Evolutionary conservation across 768 basidiomycete genomes (phyloP), one percentile per base, ranked within the genome.

Genomic region (Phaeolepiota aurea): DNA sequence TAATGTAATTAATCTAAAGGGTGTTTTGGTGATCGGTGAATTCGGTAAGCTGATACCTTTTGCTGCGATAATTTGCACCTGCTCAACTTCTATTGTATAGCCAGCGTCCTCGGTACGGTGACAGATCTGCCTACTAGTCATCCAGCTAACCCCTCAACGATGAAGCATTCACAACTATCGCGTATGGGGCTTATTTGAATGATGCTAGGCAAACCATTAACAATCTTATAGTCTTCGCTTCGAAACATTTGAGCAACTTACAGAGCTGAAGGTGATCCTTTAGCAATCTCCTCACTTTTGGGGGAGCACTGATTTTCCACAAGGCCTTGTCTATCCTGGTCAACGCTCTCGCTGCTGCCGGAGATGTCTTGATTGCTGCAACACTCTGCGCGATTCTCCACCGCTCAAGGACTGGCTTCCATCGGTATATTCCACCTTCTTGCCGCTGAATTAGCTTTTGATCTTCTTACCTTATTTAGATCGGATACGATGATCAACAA

Each of bases 401-500:
- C 20, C 52, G 48, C 5, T 71, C 68, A 3, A 62, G 72, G 34
- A 71, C 73, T 31, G 71, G 73, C n/a, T 74, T 73, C 54, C 58
- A 58, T 16, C 63, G 59, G 71, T 65, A 46, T 7, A n/a, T n/a
- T 28, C n/a, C n/a, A n/a, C n/a, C n/a, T n/a, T n/a, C 21, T 19
- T n/a, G n/a, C n/a, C n/a, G n/a, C n/a, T n/a, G n/a, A n/a, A n/a
- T n/a, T n/a, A n/a, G n/a, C n/a, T n/a, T n/a, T n/a, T n/a, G n/a
- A n/a, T n/a, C n/a, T n/a, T n/a, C n/a, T n/a, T n/a, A n/a, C 9
- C 23, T 42, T 13, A 20, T 22, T 9, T 20, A 66, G 65, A 44
- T 73, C 72, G 5, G 69, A 74, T 32, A 68, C 64, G 2, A 62
- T 74, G 58, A 71, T 75, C 48, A 65, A 56, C 42, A 69, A 64